Conservation (phyloP, 371 early-diverging fungal species). For the Fennellomyces sp. region DNA sequence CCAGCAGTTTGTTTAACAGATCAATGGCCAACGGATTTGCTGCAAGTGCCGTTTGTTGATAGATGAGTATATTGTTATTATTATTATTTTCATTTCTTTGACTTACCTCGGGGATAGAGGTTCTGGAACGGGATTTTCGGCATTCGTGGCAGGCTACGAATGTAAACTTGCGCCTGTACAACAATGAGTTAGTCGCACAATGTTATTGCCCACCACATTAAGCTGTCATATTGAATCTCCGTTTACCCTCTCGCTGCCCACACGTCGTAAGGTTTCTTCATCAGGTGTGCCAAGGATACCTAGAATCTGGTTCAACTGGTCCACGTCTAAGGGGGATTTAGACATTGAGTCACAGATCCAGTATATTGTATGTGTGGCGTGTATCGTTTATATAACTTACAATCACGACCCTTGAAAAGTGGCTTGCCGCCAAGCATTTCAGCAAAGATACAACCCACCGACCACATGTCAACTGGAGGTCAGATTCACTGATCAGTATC, state of each 20-base stretch:
- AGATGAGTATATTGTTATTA: constrained; percentile 25
- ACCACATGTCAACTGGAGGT: constrained; percentile 92
- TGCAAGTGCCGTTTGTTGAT: constrained; percentile 6
- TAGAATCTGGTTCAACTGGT: constrained; percentile 98
- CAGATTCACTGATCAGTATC: background rate
- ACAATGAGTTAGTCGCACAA: constrained; percentile 2
- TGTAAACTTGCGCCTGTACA: constrained; percentile 91
- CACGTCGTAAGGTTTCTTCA: constrained; percentile 86
- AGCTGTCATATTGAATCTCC: constrained; percentile 14
- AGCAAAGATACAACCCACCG: constrained; percentile 97
- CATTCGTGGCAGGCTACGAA: constrained; percentile 87
- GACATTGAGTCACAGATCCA: no score
- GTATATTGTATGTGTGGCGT: no score
- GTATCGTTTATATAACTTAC: constrained; percentile 59
- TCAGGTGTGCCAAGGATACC: constrained; percentile 97
- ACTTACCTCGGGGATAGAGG: constrained; percentile 70
- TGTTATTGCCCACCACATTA: background rate
- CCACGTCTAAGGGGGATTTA: constrained; percentile 67
- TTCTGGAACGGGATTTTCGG: constrained; percentile 86
- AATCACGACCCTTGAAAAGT: constrained; percentile 90
- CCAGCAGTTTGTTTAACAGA: constrained; percentile 77
- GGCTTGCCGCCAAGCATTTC: constrained; percentile 93
- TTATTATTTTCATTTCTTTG: background rate
- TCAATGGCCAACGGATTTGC: constrained; percentile 76
- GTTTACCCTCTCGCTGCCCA: constrained; percentile 77